Percentiles rank a stretch among this genome's conserved stretches.
Evolutionary conservation across 768 basidiomycete species (phyloP).

Genomic region (Glaciozyma antarctica): DNA sequence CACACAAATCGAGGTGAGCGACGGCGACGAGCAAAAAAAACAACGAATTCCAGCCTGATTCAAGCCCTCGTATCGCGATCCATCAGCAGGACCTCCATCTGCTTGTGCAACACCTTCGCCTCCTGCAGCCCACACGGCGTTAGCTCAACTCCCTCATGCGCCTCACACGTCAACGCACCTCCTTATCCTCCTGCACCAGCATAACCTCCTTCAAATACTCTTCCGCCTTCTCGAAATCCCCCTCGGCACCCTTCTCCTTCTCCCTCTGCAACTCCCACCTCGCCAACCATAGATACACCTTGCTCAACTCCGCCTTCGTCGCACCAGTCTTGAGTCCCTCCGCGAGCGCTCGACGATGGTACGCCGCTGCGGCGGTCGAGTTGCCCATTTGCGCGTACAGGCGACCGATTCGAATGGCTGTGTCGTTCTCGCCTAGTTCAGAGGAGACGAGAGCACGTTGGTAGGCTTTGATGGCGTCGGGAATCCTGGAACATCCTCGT

Average conservation of each 20-base stretch:
- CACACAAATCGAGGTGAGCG: too few species aligned
- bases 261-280: conserved; percentile 21
- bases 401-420: conserved; percentile 56
- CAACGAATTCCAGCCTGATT: too few species aligned
- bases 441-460: conserved; percentile 60
- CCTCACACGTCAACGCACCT: background rate
- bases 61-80: conserved; percentile 9
- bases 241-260: conserved; percentile 1
- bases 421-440: conserved; percentile 31
- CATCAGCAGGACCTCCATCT: conserved; percentile 20
- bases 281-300: conserved; percentile 23
- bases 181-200: conserved; percentile 21
- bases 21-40: too few species aligned
- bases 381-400: conserved; percentile 62
- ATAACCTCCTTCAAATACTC: conserved; percentile 12
- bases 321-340: conserved; percentile 14
- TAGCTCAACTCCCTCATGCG: background rate
- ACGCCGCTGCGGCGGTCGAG: conserved; percentile 57
- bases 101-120: conserved; percentile 22
- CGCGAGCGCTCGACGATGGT: conserved; percentile 58
- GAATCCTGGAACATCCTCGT: conserved; percentile 47
- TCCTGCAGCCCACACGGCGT: background rate
- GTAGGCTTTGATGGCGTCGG: conserved; percentile 84
- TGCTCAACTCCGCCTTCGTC: conserved; percentile 4
- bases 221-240: conserved; percentile 19